phyloP scores from a whole-genome alignment of 352 stramenopile genomes.

The Pythium biforme region DNA sequence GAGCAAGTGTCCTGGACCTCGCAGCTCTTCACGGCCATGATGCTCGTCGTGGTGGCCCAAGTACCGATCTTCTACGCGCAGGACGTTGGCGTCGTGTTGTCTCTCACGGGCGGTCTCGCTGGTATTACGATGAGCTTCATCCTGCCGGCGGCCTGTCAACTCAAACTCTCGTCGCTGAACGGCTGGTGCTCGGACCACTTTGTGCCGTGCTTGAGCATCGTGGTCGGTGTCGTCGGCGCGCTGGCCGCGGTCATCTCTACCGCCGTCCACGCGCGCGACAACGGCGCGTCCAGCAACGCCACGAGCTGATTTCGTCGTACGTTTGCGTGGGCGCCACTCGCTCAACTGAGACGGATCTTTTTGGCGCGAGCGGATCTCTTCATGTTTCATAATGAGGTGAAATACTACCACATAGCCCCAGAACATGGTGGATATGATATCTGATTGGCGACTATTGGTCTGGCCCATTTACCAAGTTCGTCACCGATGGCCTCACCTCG shows the following conservation, averaged over 20 bases:
- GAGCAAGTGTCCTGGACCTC: conserved; percentile 12
- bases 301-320: conserved; percentile 1
- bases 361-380: conserved; percentile 5
- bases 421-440: neutral
- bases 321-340: neutral
- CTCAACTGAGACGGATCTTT: neutral
- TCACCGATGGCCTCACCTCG: neutral
- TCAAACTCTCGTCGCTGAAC: conserved; percentile 36
- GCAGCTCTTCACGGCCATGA: conserved; percentile 25
- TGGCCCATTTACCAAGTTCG: neutral
- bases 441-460: neutral
- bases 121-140: conserved; percentile 49
- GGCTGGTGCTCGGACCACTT: conserved; percentile 31
- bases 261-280: conserved; percentile 16
- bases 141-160: conserved; percentile 44
- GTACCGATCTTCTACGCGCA: conserved; percentile 36
- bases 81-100: conserved; percentile 34
- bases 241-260: conserved; percentile 35
- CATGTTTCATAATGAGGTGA: conserved; percentile 11
- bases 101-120: conserved; percentile 39
- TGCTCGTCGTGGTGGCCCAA: conserved; percentile 36
- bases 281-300: neutral
- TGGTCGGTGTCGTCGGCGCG: conserved; percentile 31
- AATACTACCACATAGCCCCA: neutral
- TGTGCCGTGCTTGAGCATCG: conserved; percentile 35